Percentiles rank a stretch among this genome's conserved stretches.
Conservation (phyloP, 1,284 basidiomycete species). For the Austroboletus novae-zelandiae region DNA sequence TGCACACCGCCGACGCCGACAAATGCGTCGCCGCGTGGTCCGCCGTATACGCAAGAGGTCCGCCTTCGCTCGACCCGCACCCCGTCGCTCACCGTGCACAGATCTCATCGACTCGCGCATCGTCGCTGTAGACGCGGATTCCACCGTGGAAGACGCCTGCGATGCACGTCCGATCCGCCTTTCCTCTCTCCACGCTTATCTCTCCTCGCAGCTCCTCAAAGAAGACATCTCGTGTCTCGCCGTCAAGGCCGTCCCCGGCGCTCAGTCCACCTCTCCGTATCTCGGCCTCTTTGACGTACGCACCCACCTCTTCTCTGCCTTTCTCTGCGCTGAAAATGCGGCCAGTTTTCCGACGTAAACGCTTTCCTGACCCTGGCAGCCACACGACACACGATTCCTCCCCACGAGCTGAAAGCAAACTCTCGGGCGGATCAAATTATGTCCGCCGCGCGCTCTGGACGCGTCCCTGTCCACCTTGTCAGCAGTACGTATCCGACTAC, state of each 20-base stretch:
- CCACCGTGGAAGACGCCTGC: conserved; percentile 75
- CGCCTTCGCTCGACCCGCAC: neutral
- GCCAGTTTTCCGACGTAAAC: conserved; percentile 76
- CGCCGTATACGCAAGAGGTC: conserved; percentile 53
- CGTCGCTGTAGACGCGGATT: conserved; percentile 60
- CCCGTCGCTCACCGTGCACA: conserved; percentile 24
- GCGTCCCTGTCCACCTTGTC: conserved; percentile 68
- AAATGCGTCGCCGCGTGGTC: conserved; percentile 61
- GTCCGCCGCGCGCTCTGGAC: conserved; percentile 66
- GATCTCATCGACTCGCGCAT: conserved; percentile 67
- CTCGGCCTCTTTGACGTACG: conserved; percentile 74
- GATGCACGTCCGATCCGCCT: conserved; percentile 47
- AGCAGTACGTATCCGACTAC: conserved; percentile 57
- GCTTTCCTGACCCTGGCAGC: conserved; percentile 78
- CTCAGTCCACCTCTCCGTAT: conserved; percentile 37
- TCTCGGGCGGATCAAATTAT: conserved; percentile 64
- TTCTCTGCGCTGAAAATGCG: conserved; percentile 9
- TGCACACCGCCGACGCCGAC: conserved; percentile 42
- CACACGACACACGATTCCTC: conserved; percentile 62
- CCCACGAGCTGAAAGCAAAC: conserved; percentile 57
- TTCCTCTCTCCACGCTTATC: conserved; percentile 8
- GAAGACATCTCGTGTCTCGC: conserved; percentile 63
- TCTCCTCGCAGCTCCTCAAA: conserved; percentile 54
- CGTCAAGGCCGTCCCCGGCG: conserved; percentile 43
- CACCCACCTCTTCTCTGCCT: conserved; percentile 3